Evolutionary conservation across 202 grass and related monocot genomes (phyloP).

Genomic region (Digitaria exilis): DNA sequence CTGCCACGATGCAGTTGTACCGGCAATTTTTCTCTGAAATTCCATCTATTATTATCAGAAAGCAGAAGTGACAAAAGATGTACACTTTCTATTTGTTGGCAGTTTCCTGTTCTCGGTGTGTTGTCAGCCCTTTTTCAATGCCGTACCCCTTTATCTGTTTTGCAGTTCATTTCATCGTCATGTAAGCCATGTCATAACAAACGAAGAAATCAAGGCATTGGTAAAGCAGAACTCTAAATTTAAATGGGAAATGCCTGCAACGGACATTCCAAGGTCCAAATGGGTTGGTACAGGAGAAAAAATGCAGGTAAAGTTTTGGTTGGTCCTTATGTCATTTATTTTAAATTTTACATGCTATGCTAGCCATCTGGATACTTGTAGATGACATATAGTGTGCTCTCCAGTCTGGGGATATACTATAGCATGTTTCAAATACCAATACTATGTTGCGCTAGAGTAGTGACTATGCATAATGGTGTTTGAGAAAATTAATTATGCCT

Average conservation of each 20-base stretch:
- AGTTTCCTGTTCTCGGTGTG: background rate
- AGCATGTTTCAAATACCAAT: background rate
- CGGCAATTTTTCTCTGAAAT: background rate
- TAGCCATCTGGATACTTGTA: background rate
- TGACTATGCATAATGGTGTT: background rate
- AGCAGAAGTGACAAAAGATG: constrained; percentile 12
- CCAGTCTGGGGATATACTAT: background rate
- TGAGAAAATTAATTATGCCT: background rate
- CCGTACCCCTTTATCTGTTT: background rate
- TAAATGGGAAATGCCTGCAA: constrained; percentile 81
- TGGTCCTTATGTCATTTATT: background rate
- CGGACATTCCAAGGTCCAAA: constrained; percentile 58
- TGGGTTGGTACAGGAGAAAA: constrained; percentile 78
- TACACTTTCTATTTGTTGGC: background rate
- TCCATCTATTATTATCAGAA: background rate
- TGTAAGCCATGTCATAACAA: constrained; percentile 50
- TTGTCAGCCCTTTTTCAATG: background rate
- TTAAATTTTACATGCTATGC: constrained; percentile 4
- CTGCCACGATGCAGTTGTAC: background rate
- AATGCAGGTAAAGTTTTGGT: constrained; percentile 37
- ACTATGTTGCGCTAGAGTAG: background rate
- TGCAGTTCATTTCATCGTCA: constrained; percentile 79
- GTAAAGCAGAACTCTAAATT: constrained; percentile 65
- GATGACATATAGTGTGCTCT: background rate
- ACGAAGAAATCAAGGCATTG: constrained; percentile 66